These are phyloP conservation scores for Alternaria sp. DNA, from an alignment of 2,329 filamentous ascomycete species.

Conservation along the genomic window DNA sequence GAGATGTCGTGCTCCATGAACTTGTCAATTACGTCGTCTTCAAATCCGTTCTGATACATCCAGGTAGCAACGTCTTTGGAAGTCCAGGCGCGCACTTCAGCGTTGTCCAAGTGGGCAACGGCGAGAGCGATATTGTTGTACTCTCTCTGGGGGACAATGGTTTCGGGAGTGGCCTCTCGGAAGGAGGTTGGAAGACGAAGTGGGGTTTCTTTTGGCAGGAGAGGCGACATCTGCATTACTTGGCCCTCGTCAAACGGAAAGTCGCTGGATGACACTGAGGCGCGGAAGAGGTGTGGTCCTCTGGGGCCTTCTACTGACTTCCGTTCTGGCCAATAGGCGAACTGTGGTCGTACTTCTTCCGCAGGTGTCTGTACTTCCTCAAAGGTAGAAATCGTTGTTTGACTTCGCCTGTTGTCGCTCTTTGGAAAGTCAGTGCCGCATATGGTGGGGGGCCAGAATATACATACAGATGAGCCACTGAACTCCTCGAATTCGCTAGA, in stretches of 20 bases:
- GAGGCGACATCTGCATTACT: slow-evolving; percentile 72
- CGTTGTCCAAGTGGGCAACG: slow-evolving; percentile 65
- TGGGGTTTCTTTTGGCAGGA: slow-evolving; percentile 69
- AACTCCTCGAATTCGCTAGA: slow-evolving; percentile 56
- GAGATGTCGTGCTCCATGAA: slow-evolving; percentile 94
- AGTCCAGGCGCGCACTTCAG: slow-evolving; percentile 70
- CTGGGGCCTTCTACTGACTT: slow-evolving; percentile 79
- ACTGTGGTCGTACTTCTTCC: slow-evolving; percentile 63
- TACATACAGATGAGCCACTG: slow-evolving; percentile 69
- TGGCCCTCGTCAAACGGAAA: slow-evolving; percentile 53
- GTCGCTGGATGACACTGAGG: slow-evolving; percentile 66
- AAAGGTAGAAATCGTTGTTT: slow-evolving; percentile 85
- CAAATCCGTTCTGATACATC: slow-evolving; percentile 85
- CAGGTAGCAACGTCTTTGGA: slow-evolving; percentile 81
- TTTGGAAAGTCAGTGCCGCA: slow-evolving; percentile 49
- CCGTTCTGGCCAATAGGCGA: slow-evolving; percentile 64
- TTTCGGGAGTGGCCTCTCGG: slow-evolving; percentile 45
- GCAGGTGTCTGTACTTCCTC: slow-evolving; percentile 83
- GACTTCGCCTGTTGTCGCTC: slow-evolving; percentile 69
- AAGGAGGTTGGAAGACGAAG: slow-evolving; percentile 52
- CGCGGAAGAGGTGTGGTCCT: slow-evolving; percentile 86
- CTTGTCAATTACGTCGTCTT: slow-evolving; percentile 76
- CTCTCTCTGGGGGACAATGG: slow-evolving; percentile 47
- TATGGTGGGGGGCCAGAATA: slow-evolving; percentile 2
- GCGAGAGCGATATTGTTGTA: slow-evolving; percentile 61